Conservation (phyloP, 1,284 basidiomycete species). For the Laetiporus sulphureus region DNA sequence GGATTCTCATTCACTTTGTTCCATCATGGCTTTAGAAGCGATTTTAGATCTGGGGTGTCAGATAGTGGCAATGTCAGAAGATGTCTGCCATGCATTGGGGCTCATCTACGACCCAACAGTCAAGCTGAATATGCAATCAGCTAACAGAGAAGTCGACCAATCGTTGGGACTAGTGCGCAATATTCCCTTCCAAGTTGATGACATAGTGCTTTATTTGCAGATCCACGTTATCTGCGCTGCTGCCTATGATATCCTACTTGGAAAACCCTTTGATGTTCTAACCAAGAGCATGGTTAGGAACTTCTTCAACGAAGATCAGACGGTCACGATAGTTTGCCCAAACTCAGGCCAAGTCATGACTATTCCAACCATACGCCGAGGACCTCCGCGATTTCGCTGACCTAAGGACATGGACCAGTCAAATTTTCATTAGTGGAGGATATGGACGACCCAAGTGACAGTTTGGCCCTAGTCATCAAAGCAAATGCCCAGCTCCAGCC, state of each 20-base stretch:
- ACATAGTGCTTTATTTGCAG: constrained; percentile 15
- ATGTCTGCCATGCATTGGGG: constrained; percentile 11
- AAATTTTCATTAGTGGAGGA: background rate
- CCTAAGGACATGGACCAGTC: background rate
- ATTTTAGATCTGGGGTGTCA: constrained; percentile 21
- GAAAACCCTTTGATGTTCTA: constrained; percentile 28
- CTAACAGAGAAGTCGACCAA: constrained; percentile 18
- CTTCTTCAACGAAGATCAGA: constrained; percentile 15
- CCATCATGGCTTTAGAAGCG: constrained; percentile 13
- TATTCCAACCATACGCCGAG: constrained; percentile 19
- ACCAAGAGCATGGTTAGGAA: constrained; percentile 20
- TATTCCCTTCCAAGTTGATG: constrained; percentile 12
- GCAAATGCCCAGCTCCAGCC: no score
- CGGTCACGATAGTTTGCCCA: constrained; percentile 21
- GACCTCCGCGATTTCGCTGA: background rate
- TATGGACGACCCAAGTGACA: no score
- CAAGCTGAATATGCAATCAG: constrained; percentile 18
- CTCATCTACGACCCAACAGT: constrained; percentile 17
- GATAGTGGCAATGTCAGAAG: constrained; percentile 21
- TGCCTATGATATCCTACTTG: constrained; percentile 28
- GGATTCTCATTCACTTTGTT: constrained; percentile 5
- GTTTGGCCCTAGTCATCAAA: no score
- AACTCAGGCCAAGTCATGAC: constrained; percentile 13
- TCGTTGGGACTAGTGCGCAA: constrained; percentile 21
- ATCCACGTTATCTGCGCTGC: constrained; percentile 21